Conservation (phyloP, 1,284 basidiomycete genomes). For the Tilletiopsis washingtonensis region DNA sequence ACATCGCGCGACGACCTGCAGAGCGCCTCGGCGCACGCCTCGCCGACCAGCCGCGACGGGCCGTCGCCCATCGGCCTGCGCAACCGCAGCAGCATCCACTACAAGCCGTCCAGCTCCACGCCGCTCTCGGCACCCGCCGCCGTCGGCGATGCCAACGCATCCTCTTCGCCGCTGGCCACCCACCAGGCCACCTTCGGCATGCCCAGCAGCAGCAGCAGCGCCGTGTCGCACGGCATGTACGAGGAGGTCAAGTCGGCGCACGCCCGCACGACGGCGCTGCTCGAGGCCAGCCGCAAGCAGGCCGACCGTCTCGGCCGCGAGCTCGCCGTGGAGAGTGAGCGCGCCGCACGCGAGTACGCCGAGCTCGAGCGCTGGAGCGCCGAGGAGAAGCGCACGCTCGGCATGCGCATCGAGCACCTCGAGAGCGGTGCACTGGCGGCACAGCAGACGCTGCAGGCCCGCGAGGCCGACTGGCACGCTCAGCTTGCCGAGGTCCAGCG, state of each 20-base stretch:
- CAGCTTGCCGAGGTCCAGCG: neutral
- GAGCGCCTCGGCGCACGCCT: constrained; percentile 7
- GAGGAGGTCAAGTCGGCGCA: constrained; percentile 35
- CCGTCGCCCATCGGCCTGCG: constrained; percentile 7
- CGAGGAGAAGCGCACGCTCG: constrained; percentile 25
- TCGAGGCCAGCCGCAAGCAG: constrained; percentile 25
- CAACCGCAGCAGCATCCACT: constrained; percentile 24
- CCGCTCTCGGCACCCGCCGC: neutral
- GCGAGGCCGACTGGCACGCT: constrained; percentile 3
- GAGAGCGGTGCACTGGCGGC: constrained; percentile 14
- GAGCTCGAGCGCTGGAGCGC: constrained; percentile 32
- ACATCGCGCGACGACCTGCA: constrained; percentile 7
- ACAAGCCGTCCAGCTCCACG: constrained; percentile 18
- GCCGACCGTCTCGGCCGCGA: constrained; percentile 26
- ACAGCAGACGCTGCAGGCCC: neutral
- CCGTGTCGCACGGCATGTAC: constrained; percentile 22
- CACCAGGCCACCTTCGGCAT: neutral
- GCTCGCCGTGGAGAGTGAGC: constrained; percentile 22
- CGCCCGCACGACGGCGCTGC: constrained; percentile 19
- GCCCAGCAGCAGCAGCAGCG: constrained; percentile 7
- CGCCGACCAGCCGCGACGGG: neutral
- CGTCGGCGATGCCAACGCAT: neutral
- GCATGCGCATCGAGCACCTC: constrained; percentile 19
- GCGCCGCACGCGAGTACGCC: constrained; percentile 19
- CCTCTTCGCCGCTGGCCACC: neutral